Percentiles rank a stretch among this genome's conserved stretches.
Evolutionary conservation across 352 stramenopile genomes (phyloP).

Genomic region (Phytophthora pistaciae): DNA sequence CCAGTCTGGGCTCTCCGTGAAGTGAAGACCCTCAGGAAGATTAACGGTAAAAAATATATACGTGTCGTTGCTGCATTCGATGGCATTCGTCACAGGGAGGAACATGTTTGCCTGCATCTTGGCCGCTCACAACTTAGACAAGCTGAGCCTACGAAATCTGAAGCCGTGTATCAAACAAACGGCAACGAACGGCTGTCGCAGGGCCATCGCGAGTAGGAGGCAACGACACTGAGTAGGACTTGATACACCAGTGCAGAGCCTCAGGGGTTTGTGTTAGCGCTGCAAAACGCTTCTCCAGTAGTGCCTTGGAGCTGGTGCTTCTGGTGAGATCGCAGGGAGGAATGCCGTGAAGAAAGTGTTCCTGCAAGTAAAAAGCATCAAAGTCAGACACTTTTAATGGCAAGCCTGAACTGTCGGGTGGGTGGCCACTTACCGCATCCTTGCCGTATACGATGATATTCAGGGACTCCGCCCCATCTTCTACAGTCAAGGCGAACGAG

Average conservation of each 20-base stretch:
- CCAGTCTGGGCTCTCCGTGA: conserved; percentile 53
- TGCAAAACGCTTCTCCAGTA: conserved; percentile 63
- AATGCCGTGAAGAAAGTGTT: conserved; percentile 76
- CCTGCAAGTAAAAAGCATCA: conserved; percentile 36
- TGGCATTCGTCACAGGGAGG: conserved; percentile 13
- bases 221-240: conserved; percentile 60
- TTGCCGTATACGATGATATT: conserved; percentile 77
- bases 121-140: not conserved
- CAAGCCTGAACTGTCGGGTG: not conserved
- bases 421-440: conserved; percentile 70
- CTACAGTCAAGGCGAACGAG: conserved; percentile 69
- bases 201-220: conserved; percentile 4
- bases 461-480: conserved; percentile 57
- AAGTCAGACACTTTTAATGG: conserved; percentile 1
- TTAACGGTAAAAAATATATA: conserved; percentile 29
- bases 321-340: conserved; percentile 68
- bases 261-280: conserved; percentile 37
- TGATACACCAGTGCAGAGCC: conserved; percentile 71
- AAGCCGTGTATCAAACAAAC: conserved; percentile 75
- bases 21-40: conserved; percentile 3
- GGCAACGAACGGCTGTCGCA: conserved; percentile 60
- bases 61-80: conserved; percentile 29
- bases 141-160: conserved; percentile 27
- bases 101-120: conserved; percentile 5
- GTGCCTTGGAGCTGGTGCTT: conserved; percentile 55